phyloP scores from a whole-genome alignment of 148 eudicot species.

The Silene uniflora region DNA sequence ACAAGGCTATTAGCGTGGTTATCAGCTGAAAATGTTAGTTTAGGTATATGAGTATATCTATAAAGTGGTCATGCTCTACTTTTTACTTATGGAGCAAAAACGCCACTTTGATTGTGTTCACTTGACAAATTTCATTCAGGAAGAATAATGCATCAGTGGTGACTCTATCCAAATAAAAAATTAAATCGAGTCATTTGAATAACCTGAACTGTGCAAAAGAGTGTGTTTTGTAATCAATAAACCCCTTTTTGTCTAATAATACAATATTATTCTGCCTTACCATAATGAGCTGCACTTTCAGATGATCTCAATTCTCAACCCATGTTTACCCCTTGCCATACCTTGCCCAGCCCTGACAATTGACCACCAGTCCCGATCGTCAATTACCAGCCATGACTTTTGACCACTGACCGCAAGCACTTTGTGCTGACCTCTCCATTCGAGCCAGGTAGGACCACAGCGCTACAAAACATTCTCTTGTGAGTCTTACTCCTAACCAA shows the following conservation, averaged over 20 bases:
- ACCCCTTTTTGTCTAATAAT: background rate
- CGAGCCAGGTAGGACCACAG: background rate
- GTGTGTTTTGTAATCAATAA: background rate
- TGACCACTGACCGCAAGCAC: background rate
- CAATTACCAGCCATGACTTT: background rate
- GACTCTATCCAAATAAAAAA: background rate
- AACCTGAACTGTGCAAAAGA: background rate
- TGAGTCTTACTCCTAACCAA: background rate
- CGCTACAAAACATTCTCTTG: background rate
- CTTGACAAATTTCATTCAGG: background rate
- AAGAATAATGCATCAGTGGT: background rate
- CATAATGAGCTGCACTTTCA: background rate
- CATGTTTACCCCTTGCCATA: background rate
- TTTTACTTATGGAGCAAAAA: background rate
- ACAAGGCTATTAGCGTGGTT: background rate
- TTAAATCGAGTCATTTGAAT: too few species aligned
- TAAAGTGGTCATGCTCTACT: background rate
- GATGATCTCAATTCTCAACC: background rate
- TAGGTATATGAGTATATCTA: background rate
- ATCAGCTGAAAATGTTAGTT: background rate
- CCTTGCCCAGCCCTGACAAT: background rate
- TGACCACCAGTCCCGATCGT: background rate
- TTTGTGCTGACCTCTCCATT: background rate
- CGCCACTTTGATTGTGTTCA: background rate
- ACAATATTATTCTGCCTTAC: background rate